phyloP scores from a whole-genome alignment of 1,284 basidiomycete species.

The Cryptococcus sp. region DNA sequence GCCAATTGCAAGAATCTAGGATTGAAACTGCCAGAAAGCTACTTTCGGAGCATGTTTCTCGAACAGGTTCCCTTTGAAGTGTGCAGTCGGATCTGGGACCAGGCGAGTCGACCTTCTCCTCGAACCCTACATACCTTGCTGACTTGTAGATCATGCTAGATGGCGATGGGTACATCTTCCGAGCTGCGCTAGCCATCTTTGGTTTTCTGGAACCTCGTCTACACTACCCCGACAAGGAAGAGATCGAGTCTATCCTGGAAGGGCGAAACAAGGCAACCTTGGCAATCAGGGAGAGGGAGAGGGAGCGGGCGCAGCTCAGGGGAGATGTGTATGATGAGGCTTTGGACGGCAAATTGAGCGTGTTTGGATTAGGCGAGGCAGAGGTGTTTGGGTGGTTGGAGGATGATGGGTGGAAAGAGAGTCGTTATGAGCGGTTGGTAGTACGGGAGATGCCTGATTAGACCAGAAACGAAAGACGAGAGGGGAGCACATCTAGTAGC shows the following conservation, averaged over 20 bases:
- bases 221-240: slow-evolving; percentile 48
- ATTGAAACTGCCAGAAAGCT: slow-evolving; percentile 48
- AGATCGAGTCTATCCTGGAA: slow-evolving; percentile 76
- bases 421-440: slow-evolving; percentile 76
- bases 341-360: slow-evolving; percentile 71
- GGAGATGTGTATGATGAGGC: slow-evolving; percentile 50
- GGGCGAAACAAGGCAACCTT: slow-evolving; percentile 49
- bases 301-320: slow-evolving; percentile 54
- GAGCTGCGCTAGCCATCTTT: slow-evolving; percentile 73
- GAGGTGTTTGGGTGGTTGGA: slow-evolving; percentile 70
- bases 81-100: slow-evolving; percentile 80
- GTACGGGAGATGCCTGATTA: slow-evolving; percentile 78
- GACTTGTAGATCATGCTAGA: slow-evolving; percentile 40
- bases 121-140: neutral
- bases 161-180: slow-evolving; percentile 57
- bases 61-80: slow-evolving; percentile 84
- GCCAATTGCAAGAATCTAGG: slow-evolving; percentile 85
- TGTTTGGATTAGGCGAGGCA: slow-evolving; percentile 81
- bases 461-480: too few relatives aligned
- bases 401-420: slow-evolving; percentile 69
- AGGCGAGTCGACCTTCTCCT: slow-evolving; percentile 17
- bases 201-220: slow-evolving; percentile 69
- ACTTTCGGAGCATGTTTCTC: slow-evolving; percentile 76
- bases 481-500: too few relatives aligned
- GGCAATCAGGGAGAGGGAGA: slow-evolving; percentile 45